Evolutionary conservation across 2,329 filamentous ascomycete species (phyloP).

Genomic region (Helminthosporium solani): DNA sequence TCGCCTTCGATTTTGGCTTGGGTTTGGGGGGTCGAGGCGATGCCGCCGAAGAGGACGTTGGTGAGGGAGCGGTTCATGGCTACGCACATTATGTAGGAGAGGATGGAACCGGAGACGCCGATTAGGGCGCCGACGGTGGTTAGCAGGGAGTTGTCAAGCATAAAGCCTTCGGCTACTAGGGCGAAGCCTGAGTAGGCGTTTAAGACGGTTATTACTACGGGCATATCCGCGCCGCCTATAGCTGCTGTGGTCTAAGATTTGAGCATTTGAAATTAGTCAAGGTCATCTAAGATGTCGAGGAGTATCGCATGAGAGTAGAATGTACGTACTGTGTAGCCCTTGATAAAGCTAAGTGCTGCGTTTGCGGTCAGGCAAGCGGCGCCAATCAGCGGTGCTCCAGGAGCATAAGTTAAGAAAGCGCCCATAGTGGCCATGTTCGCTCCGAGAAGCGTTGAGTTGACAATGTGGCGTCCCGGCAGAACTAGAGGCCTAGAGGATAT

Average conservation of each 20-base stretch:
- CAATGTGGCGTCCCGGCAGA: conserved; percentile 70
- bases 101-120: conserved; percentile 82
- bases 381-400: conserved; percentile 74
- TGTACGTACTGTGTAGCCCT: conserved; percentile 73
- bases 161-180: conserved; percentile 85
- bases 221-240: conserved; percentile 94
- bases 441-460: conserved; percentile 74
- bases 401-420: conserved; percentile 77
- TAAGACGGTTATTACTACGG: conserved; percentile 83
- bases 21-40: conserved; percentile 61
- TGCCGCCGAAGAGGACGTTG: conserved; percentile 85
- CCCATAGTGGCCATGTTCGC: conserved; percentile 82
- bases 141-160: conserved; percentile 83
- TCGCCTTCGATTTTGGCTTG: conserved; percentile 78
- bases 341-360: conserved; percentile 74
- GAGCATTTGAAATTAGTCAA: too few species aligned
- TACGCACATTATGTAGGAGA: conserved; percentile 68
- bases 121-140: conserved; percentile 86
- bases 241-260: conserved; percentile 67
- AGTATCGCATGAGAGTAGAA: too few species aligned
- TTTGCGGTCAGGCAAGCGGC: conserved; percentile 76
- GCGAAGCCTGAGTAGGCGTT: conserved; percentile 92
- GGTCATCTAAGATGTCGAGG: too few species aligned
- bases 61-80: conserved; percentile 91
- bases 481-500: conserved; percentile 77